These are phyloP conservation scores for Halteria grandinella DNA, from an alignment of 73 alveolate genomes.

Conservation along the genomic window DNA sequence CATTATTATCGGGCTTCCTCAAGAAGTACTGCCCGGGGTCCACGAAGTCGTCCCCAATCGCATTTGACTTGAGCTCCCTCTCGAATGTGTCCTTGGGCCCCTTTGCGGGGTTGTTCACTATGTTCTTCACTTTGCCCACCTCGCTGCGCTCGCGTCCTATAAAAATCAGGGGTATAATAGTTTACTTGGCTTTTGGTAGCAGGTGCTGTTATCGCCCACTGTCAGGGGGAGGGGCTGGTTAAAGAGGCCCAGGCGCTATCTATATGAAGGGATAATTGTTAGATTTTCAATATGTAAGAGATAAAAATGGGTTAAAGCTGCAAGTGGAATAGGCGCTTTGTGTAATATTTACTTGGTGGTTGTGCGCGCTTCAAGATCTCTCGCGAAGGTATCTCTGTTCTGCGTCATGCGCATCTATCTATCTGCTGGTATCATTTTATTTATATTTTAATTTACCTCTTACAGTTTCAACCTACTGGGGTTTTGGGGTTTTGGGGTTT, in stretches of 20 bases:
- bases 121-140: conserved; percentile 21
- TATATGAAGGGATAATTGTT: too few species aligned
- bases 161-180: neutral
- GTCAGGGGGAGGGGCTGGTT: conserved; percentile 36
- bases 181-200: conserved; percentile 41
- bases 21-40: conserved; percentile 56
- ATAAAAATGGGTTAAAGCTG: too few species aligned
- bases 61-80: conserved; percentile 26
- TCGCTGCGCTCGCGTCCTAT: conserved; percentile 28
- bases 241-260: conserved; percentile 37
- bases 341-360: too few species aligned
- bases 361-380: too few species aligned
- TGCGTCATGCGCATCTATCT: too few species aligned
- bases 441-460: too few species aligned
- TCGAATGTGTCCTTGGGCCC: conserved; percentile 6
- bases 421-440: too few species aligned
- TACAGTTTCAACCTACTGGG: too few species aligned
- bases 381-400: too few species aligned
- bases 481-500: too few species aligned
- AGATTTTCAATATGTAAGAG: too few species aligned
- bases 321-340: too few species aligned
- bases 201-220: conserved; percentile 44
- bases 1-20: neutral
- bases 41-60: conserved; percentile 42
- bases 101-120: conserved; percentile 7